Base-by-base conservation (phyloP, 2,329 filamentous ascomycete species). In the Penicillium sp. region DNA sequence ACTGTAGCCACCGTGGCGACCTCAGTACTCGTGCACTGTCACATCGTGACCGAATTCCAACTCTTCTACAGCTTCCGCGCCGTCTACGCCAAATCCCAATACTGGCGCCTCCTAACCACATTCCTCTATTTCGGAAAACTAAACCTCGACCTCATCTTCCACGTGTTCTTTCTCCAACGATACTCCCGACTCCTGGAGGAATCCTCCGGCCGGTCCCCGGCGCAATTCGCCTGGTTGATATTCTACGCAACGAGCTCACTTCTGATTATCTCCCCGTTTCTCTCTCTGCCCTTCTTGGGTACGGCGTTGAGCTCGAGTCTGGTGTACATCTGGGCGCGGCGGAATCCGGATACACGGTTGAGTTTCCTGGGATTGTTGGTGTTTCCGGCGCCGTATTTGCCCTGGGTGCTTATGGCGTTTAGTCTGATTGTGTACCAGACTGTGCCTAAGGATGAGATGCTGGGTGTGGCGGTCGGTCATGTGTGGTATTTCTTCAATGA, bases 401-500 rank as follows among this genome's bases (percentile, higher is more conserved):
- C 95, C 0, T 98, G 94, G 93, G 94, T 99, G 2, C 79, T 99
- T 72, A 93, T 98, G 86, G 89, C 86, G 0, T 96, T 99, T 79
- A 96, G 91, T 73, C 83, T 98, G 50, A 85, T 97, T n/a, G 85
- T 98, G 75, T 93, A 98, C 75, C 92, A 92, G 7, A 90, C 86
- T 5, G 85, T 98, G 45, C 95, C 95, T 4, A 96, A 96, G 79
- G 95, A 98, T 76, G 95, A 99, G 82, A 90, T 99, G 65, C 92
- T 96, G 81, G 95, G 95, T 4, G 92, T 97, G 17, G 88, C 95
- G 10, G 93, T 98, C 42, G 95, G 95, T 10, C 95, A 99, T 79
- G 85, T 98, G 44, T 98, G 93, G 90, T 99, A 98, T 78, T 99
- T 97, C 81, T 97, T 98, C 78, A 91, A 89, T 62, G 95, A 99